Conservation (phyloP, 192 early-diverging fungal genomes). For the Umbelopsis isabellina region DNA sequence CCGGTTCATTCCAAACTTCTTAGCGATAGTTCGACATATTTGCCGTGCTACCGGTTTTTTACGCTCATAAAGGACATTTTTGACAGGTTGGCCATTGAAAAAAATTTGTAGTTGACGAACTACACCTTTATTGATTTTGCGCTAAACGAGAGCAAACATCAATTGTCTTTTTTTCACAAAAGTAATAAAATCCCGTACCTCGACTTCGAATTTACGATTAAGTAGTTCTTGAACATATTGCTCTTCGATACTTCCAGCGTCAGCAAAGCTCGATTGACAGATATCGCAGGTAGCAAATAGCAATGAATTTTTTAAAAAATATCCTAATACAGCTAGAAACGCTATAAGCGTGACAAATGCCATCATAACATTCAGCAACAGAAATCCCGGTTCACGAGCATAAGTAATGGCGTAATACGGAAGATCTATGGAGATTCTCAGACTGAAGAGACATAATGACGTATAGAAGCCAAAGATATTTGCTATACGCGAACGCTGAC, state of each 20-base stretch:
- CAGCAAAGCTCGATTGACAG: conserved; percentile 26
- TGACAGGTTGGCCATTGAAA: not conserved
- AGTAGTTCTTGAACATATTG: conserved; percentile 30
- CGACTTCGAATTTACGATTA: conserved; percentile 5
- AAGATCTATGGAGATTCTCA: conserved; percentile 29
- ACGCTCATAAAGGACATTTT: not conserved
- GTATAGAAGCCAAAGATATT: conserved; percentile 33
- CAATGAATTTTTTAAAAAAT: conserved; percentile 26
- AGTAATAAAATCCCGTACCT: not conserved
- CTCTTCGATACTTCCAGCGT: conserved; percentile 38
- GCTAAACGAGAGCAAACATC: not conserved
- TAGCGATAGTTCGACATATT: not conserved
- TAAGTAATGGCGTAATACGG: conserved; percentile 32
- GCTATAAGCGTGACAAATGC: conserved; percentile 28
- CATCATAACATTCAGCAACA: conserved; percentile 28
- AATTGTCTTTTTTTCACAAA: not conserved
- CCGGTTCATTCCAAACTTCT: conserved; percentile 29
- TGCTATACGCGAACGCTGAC: conserved; percentile 32
- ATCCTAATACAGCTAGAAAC: conserved; percentile 23
- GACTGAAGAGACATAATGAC: conserved; percentile 25
- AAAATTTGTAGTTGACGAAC: not conserved
- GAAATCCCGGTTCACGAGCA: conserved; percentile 28
- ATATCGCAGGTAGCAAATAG: conserved; percentile 24
- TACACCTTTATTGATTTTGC: not conserved
- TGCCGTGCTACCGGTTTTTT: not conserved